Base-by-base conservation (phyloP, 352 stramenopile species). In the Phytopythium delawarense region DNA sequence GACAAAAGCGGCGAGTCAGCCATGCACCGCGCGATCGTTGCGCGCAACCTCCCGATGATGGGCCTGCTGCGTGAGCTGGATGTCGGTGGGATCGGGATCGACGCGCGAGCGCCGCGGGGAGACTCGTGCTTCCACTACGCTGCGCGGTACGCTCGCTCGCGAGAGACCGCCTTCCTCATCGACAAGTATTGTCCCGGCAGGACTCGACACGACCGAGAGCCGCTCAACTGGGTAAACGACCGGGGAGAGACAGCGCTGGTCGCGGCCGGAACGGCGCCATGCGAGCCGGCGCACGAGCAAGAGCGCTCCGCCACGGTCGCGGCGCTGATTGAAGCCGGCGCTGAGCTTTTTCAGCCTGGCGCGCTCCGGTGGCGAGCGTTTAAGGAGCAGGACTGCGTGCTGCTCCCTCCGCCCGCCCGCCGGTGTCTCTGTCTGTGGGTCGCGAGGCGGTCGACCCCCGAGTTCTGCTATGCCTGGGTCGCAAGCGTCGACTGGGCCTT, bases 101-200 rank as follows among this genome's bases (percentile, higher is more conserved):
- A 13, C 2, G 58, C 53, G 5, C 13, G 18, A 13, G 66, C 61
- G 20, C 9, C 8, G 4, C 8, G 59, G 5, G 37, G 18, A 4
- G 48, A 71, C 23, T 69, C 60, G 5, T 45, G 60, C 7, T 51
- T 59, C 1, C 64, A 74, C n/a, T 74, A 71, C 30, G 67, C 67
- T 0, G 57, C 59, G 39, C 49, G 20, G 18, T 61, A 52, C 23
- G 64, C 64, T 1, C 66, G 61, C 35, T 4, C 23, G 45, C 53
- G 49, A 0, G 65, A 66, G 42, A 28, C 71, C 34, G 57, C 71
- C 20, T 42, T 63, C 21, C 56, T 74, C 9, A n/a, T 68, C 25
- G 55, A 56, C 11, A 69, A 52, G n/a, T 44, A 56, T 25, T 67
- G 60, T 18, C 35, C 62, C 4, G 57, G 63, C 9, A 30, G 62